Percentiles rank a stretch among this genome's conserved stretches.
phyloP scores from a whole-genome alignment of 176 grass and related monocot species.

The Melocanna baccifera region DNA sequence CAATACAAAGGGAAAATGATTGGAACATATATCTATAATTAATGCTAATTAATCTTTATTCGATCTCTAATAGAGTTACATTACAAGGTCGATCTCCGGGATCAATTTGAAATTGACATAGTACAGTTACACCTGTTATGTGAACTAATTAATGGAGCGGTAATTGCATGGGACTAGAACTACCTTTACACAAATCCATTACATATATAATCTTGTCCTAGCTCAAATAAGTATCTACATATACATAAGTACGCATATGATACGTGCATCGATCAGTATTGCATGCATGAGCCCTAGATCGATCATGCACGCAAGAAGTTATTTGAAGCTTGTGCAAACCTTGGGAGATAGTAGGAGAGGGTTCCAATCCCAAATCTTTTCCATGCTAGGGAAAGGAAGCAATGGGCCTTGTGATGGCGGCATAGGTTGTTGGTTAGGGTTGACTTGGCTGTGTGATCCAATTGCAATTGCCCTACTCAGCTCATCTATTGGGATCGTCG shows the following conservation, averaged over 20 bases:
- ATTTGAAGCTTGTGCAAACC: slow-evolving; percentile 82
- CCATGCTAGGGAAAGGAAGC: slow-evolving; percentile 56
- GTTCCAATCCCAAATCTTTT: slow-evolving; percentile 95
- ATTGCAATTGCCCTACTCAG: slow-evolving; percentile 67
- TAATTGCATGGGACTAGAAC: slow-evolving; percentile 35
- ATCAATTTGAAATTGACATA: slow-evolving; percentile 22
- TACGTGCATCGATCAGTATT: not conserved
- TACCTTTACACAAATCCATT: slow-evolving; percentile 13
- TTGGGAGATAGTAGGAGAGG: slow-evolving; percentile 49
- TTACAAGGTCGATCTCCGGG: not conserved
- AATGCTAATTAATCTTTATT: slow-evolving; percentile 40
- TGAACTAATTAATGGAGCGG: slow-evolving; percentile 19
- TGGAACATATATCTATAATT: not conserved
- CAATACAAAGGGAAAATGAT: not conserved
- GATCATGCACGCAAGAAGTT: slow-evolving; percentile 10
- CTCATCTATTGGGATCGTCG: slow-evolving; percentile 64
- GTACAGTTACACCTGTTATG: slow-evolving; percentile 10
- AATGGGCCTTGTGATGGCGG: slow-evolving; percentile 41
- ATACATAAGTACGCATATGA: slow-evolving; percentile 24
- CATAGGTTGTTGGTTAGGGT: slow-evolving; percentile 19
- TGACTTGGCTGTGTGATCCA: slow-evolving; percentile 35
- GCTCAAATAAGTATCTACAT: slow-evolving; percentile 32
- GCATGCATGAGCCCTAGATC: not conserved
- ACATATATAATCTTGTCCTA: slow-evolving; percentile 32
- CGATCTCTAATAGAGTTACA: slow-evolving; percentile 23